A percentile compares a stretch with the other conserved stretches of the same genome.
phyloP scores from a whole-genome alignment of 495 filamentous ascomycete genomes.

The Aspergillus nidulans region DNA sequence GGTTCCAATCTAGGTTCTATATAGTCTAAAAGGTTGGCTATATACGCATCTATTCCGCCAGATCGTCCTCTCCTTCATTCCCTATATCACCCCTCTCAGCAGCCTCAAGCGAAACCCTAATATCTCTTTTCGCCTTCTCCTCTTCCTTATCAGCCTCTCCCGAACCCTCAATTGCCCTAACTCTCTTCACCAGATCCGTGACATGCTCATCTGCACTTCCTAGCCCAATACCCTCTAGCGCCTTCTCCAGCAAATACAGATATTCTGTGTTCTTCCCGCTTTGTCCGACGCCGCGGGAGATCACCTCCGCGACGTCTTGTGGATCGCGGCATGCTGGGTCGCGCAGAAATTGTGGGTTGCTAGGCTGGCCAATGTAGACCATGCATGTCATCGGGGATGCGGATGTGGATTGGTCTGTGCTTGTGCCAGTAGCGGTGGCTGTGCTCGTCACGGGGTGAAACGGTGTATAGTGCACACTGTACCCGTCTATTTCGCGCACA shows the following conservation, averaged over 20 bases:
- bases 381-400: slow-evolving; percentile 50
- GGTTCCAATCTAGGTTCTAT: background rate
- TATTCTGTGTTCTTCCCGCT: slow-evolving; percentile 94
- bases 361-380: slow-evolving; percentile 93
- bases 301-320: slow-evolving; percentile 77
- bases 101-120: slow-evolving; percentile 24
- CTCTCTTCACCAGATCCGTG: slow-evolving; percentile 44
- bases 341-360: slow-evolving; percentile 84
- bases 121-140: slow-evolving; percentile 33
- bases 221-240: slow-evolving; percentile 66
- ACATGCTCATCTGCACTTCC: slow-evolving; percentile 87
- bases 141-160: slow-evolving; percentile 29
- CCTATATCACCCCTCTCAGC: background rate
- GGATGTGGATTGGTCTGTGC: background rate
- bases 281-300: slow-evolving; percentile 68
- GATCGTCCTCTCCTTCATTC: slow-evolving; percentile 10
- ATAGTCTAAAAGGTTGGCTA: background rate
- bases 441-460: slow-evolving; percentile 55
- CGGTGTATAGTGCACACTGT: slow-evolving; percentile 81
- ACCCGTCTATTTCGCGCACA: slow-evolving; percentile 95
- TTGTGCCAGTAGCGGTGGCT: background rate
- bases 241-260: slow-evolving; percentile 73
- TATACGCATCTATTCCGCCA: background rate
- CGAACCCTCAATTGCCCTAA: slow-evolving; percentile 37
- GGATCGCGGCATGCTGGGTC: slow-evolving; percentile 67